Evolutionary conservation across 805 yeast species (phyloP).

Genomic region (Osmozyma mogii): DNA sequence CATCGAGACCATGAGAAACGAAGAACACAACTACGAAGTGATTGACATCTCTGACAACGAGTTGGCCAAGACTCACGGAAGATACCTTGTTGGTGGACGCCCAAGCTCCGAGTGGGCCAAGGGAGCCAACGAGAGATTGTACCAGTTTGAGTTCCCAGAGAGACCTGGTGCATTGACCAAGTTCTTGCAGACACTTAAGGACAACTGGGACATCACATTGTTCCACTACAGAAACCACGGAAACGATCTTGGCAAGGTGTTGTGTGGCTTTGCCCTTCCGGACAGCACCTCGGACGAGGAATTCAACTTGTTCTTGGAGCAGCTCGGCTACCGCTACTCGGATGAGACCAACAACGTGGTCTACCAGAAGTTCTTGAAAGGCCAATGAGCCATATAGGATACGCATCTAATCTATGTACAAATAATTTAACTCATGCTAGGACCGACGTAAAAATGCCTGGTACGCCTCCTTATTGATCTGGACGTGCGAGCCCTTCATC

Average conservation of each 20-base stretch:
- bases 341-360: slow-evolving; percentile 85
- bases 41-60: slow-evolving; percentile 87
- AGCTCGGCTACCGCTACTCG: slow-evolving; percentile 64
- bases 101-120: slow-evolving; percentile 19
- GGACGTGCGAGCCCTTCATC: slow-evolving; percentile 74
- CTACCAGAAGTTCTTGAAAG: slow-evolving; percentile 64
- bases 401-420: slow-evolving; percentile 3
- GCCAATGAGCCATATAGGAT: slow-evolving; percentile 7
- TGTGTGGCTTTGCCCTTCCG: slow-evolving; percentile 87
- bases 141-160: slow-evolving; percentile 92
- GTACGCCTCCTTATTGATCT: slow-evolving; percentile 78
- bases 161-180: slow-evolving; percentile 89
- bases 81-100: slow-evolving; percentile 93
- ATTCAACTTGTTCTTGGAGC: slow-evolving; percentile 60
- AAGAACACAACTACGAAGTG: slow-evolving; percentile 59
- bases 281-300: slow-evolving; percentile 49
- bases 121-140: slow-evolving; percentile 67
- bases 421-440: neutral
- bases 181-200: slow-evolving; percentile 64
- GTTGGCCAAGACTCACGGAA: slow-evolving; percentile 91
- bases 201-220: slow-evolving; percentile 84
- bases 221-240: slow-evolving; percentile 98
- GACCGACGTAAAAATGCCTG: slow-evolving; percentile 63
- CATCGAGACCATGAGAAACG: slow-evolving; percentile 45
- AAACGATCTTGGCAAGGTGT: slow-evolving; percentile 84